These are phyloP conservation scores for Chytriomyces sp. DNA, from an alignment of 192 early-diverging fungal genomes.

Conservation along the genomic window DNA sequence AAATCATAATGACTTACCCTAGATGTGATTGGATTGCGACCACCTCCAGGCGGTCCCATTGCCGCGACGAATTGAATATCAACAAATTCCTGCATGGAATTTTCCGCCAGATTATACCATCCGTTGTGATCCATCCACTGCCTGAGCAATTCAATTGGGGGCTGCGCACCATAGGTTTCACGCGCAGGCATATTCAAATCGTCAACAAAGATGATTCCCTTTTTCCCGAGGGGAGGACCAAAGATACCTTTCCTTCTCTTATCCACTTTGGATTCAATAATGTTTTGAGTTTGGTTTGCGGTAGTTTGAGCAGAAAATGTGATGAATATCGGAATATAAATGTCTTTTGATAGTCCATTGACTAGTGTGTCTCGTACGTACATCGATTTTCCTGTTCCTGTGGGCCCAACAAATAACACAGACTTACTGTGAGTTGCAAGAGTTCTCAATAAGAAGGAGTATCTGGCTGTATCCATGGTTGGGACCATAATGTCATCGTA, in stretches of 20 bases:
- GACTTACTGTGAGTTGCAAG: constrained; percentile 53
- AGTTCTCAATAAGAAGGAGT: constrained; percentile 54
- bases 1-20: constrained; percentile 36
- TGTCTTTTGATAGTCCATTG: constrained; percentile 51
- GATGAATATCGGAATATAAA: constrained; percentile 56
- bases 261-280: constrained; percentile 65
- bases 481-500: constrained; percentile 64
- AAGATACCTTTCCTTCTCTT: constrained; percentile 61
- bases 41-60: constrained; percentile 66
- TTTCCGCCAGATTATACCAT: constrained; percentile 62
- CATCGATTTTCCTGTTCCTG: constrained; percentile 66
- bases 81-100: constrained; percentile 53
- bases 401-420: constrained; percentile 61
- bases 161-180: constrained; percentile 62
- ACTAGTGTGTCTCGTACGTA: constrained; percentile 59
- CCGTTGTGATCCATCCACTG: constrained; percentile 70
- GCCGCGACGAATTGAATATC: constrained; percentile 64
- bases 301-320: constrained; percentile 65
- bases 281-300: constrained; percentile 63
- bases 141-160: constrained; percentile 61
- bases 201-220: constrained; percentile 59
- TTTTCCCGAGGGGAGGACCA: constrained; percentile 61
- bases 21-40: constrained; percentile 56
- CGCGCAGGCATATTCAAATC: constrained; percentile 66
- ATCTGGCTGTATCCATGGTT: constrained; percentile 61